These are phyloP conservation scores for Pseudogymnoascus destructans DNA, from an alignment of 2,329 filamentous ascomycete genomes.

Conservation along the genomic window DNA sequence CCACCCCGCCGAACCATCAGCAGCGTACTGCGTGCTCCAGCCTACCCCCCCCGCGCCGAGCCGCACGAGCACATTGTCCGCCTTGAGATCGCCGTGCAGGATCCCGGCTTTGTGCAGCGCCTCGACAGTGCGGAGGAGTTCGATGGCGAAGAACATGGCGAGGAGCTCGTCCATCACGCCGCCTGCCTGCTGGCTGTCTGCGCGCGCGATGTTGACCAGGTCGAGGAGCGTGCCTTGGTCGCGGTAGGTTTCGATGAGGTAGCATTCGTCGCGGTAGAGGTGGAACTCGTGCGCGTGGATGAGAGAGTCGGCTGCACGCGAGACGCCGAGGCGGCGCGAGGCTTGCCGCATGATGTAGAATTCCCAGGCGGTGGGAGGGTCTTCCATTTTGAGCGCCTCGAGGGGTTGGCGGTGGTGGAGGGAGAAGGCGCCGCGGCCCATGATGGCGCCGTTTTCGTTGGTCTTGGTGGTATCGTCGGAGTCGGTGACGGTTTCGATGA, in stretches of 20 bases:
- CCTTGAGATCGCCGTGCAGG: constrained; percentile 87
- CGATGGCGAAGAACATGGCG: constrained; percentile 90
- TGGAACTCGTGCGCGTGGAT: constrained; percentile 82
- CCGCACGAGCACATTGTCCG: constrained; percentile 86
- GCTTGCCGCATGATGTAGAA: constrained; percentile 88
- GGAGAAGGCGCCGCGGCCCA: constrained; percentile 52
- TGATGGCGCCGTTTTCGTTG: constrained; percentile 35
- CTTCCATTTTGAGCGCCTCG: constrained; percentile 91
- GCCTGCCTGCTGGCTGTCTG: constrained; percentile 42
- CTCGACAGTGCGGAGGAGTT: constrained; percentile 82
- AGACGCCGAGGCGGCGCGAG: constrained; percentile 60
- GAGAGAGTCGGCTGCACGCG: constrained; percentile 64
- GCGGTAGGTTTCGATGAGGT: constrained; percentile 75
- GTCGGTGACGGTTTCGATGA: constrained; percentile 60
- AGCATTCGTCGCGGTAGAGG: constrained; percentile 79
- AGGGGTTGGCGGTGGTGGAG: constrained; percentile 39
- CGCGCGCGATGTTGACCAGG: constrained; percentile 73
- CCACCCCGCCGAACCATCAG: constrained; percentile 67
- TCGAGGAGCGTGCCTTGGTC: constrained; percentile 90
- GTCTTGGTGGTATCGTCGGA: constrained; percentile 34
- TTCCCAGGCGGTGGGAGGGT: constrained; percentile 81
- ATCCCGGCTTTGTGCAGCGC: constrained; percentile 67
- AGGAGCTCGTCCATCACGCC: constrained; percentile 79
- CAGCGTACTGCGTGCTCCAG: constrained; percentile 53
- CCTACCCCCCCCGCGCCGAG: constrained; percentile 40